These are phyloP conservation scores for Cenococcum geophilum DNA, from an alignment of 495 filamentous ascomycete genomes.

Conservation along the genomic window DNA sequence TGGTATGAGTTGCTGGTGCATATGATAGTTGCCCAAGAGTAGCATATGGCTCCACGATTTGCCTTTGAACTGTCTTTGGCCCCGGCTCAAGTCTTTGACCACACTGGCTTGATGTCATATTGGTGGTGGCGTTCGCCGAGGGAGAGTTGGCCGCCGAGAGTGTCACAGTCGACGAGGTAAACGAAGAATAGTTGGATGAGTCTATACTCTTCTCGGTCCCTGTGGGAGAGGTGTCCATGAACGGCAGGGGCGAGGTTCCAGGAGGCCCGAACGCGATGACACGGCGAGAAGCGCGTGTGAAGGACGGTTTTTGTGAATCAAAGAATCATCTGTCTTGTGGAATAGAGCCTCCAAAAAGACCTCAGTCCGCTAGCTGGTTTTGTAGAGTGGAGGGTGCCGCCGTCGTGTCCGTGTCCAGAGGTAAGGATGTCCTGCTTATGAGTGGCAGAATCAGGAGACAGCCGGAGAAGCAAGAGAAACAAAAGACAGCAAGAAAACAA, in stretches of 20 bases:
- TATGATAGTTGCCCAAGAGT: slow-evolving; percentile 62
- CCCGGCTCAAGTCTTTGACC: neutral
- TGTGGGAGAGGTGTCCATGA: slow-evolving; percentile 8
- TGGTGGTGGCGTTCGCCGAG: neutral
- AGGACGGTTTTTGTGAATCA: slow-evolving; percentile 2
- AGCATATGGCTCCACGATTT: slow-evolving; percentile 25
- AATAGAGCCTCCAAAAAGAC: neutral
- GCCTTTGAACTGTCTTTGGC: slow-evolving; percentile 8
- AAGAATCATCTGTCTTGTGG: slow-evolving; percentile 9
- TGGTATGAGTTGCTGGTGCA: slow-evolving; percentile 66
- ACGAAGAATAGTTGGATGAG: neutral
- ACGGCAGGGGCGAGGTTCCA: slow-evolving; percentile 6
- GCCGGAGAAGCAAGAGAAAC: neutral
- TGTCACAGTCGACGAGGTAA: neutral
- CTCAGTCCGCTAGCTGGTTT: neutral
- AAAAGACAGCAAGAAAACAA: slow-evolving; percentile 1
- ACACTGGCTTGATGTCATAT: slow-evolving; percentile 1
- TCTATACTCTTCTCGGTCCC: slow-evolving; percentile 2
- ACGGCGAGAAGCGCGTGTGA: slow-evolving; percentile 20
- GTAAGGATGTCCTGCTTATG: slow-evolving; percentile 15
- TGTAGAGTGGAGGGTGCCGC: neutral
- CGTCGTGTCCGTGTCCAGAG: slow-evolving; percentile 16
- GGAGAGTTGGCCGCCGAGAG: slow-evolving; percentile 1
- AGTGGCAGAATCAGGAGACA: slow-evolving; percentile 23
- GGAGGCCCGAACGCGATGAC: slow-evolving; percentile 22